Evolutionary conservation across 2,329 filamentous ascomycete species (phyloP).

Genomic region (Chaetomiaceae sp.): DNA sequence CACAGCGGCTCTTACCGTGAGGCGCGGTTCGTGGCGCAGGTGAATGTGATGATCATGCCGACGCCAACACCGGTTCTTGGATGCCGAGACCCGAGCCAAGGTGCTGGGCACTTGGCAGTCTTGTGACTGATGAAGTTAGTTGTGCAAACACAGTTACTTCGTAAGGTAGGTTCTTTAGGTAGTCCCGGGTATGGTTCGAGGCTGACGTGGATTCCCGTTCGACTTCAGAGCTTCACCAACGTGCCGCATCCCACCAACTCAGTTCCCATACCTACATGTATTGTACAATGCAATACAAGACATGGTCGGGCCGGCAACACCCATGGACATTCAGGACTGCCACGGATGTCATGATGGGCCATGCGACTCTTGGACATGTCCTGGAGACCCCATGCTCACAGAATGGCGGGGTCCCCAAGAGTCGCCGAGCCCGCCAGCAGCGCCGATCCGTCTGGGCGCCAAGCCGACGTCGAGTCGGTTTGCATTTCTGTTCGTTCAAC

Average conservation of each 20-base stretch:
- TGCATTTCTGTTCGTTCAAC: constrained; percentile 7
- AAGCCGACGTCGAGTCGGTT: constrained; percentile 10
- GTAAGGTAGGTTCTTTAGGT: too few relatives aligned
- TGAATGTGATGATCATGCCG: neutral
- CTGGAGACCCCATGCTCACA: neutral
- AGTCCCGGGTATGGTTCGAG: too few relatives aligned
- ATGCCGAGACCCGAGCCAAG: constrained; percentile 11
- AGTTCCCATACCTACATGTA: too few relatives aligned
- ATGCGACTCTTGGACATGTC: neutral
- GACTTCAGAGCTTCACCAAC: too few relatives aligned
- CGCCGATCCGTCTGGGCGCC: constrained; percentile 23
- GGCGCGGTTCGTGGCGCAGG: too few relatives aligned
- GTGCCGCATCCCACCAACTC: too few relatives aligned
- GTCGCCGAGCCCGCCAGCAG: neutral
- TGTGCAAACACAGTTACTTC: too few relatives aligned
- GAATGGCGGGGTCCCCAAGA: neutral
- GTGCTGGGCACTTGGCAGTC: constrained; percentile 16
- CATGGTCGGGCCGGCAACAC: too few relatives aligned
- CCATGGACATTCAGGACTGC: neutral
- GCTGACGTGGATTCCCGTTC: too few relatives aligned
- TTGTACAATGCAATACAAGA: too few relatives aligned
- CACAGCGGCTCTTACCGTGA: too few relatives aligned
- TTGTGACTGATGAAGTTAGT: too few relatives aligned
- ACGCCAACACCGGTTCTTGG: neutral
- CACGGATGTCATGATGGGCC: neutral